Base-by-base conservation (phyloP, 208 protist species). In the Jaenimonas drosophilae region DNA sequence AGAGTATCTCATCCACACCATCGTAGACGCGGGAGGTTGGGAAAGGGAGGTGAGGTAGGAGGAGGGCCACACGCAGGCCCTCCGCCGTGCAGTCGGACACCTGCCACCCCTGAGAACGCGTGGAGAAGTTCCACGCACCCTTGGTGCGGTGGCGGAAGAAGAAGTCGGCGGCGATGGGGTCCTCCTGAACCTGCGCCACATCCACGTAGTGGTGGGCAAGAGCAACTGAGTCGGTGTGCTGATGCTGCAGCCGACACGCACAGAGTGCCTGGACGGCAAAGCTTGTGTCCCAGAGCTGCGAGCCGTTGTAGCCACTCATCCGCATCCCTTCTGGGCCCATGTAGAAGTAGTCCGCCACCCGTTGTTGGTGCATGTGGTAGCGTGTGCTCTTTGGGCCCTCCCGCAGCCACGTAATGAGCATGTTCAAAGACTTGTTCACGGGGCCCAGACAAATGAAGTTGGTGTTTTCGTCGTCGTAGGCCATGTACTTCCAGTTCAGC, bases 221-320 rank as follows among this genome's bases (percentile, higher is more conserved):
- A 23, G 27, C 45, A 63, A 94, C 84, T 50, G 80, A 69, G 5
- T 77, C 51, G 25, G 67, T 62, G 51, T 66, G 75, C 23, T 64
- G 34, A 50, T 76, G 73, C 68, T 82, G 76, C 23, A 77, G 64
- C 14, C 70, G 60, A 54, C 75, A 89, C 16, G 90, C 89, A 40
- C 84, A 75, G 32, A 97, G 76, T 7, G 92, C 95, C 67, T 98
- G 96, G 25, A 97, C 76, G 1, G 91, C 83, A 58, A 98, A 99
- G 14, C 87, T 83, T 17, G 96, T 98, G 69, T 99, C 97, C 97
- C 97, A 99, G 31, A 98, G 73, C 76, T 98, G 96, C 23, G 88
- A 97, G 1, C 97, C 97, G 71, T 99, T 99, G 69, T 98, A 98
- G 25, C 97, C 96, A 49, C 92, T 91, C 94, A 98, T 98, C 38